Evolutionary conservation across 805 yeast genomes (phyloP), one percentile per base, ranked within the genome.

Genomic region (Cyberlindnera suaveolens): DNA sequence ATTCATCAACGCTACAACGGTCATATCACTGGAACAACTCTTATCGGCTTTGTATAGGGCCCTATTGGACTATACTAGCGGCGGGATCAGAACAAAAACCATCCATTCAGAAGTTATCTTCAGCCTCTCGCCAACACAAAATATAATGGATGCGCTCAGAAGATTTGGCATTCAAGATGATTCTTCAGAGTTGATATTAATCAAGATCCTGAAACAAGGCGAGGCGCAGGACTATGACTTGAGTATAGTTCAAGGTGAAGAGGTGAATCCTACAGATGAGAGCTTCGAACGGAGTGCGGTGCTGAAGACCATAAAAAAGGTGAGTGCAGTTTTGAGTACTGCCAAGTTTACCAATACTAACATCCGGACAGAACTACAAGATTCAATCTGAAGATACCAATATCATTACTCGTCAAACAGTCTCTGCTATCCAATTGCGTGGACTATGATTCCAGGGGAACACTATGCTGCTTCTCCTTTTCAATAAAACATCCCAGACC

Each of bases 401-500:
- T 4, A 13, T 37, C 11, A 46, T 74, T 5, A 68, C 77, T 3
- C 62, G 72, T 40, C 64, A 70, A 34, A 65, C 70, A 6, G 70
- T 76, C 6, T 71, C 72, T 41, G 67, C 75, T 4, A 73, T 77
- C 46, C 67, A 71, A 39, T 50, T 75, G 43, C 63, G 82, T 55
- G 82, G 81, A 15, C 20, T 38, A 15, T 32, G 18, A 32, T 17
- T 20, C 19, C 23, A 26, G 30, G 23, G 37, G 17, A 20, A 40
- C 26, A 15, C 30, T 34, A 20, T 29, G 27, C 27, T 23, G 27
- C 52, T 75, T 71, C 50, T 84, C 90, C 34, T 67, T 71, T 33
- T 78, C 82, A 23, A 93, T 75, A 45, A 82, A 74, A 61, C 96
- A 89, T 14, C 87, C 90, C 46, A 93, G 67, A 0, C 98, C 97